Evolutionary conservation across 768 basidiomycete species (phyloP).

Genomic region (Kondoa subrosea): DNA sequence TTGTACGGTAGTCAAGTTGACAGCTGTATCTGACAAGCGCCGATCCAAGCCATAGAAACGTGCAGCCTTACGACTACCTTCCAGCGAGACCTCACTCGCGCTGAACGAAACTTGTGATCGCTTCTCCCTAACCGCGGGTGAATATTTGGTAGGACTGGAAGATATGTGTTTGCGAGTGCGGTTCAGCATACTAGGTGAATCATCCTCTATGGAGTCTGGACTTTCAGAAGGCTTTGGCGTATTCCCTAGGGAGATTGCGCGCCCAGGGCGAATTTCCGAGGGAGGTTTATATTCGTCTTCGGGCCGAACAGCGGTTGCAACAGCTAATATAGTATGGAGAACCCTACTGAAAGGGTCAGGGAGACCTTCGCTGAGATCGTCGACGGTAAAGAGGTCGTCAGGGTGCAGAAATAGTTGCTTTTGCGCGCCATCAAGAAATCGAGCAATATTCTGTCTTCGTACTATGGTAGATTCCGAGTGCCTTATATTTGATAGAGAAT

Average conservation of each 20-base stretch:
- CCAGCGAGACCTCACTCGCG: background rate
- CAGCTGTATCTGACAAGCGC: background rate
- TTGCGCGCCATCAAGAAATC: slow-evolving; percentile 6
- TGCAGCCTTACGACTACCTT: background rate
- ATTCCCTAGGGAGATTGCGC: background rate
- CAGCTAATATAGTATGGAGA: slow-evolving; percentile 12
- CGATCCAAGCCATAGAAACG: background rate
- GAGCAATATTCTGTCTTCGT: slow-evolving; percentile 9
- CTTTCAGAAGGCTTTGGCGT: background rate
- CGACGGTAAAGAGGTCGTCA: slow-evolving; percentile 15
- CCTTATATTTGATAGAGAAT: slow-evolving; percentile 9
- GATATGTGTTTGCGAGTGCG: background rate
- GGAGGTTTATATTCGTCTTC: background rate
- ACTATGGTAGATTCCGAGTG: slow-evolving; percentile 5
- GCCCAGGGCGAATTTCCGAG: background rate
- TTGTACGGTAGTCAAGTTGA: background rate
- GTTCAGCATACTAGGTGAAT: background rate
- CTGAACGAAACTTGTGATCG: background rate
- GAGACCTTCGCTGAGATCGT: slow-evolving; percentile 10
- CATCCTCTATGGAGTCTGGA: background rate
- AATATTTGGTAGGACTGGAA: background rate
- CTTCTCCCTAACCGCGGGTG: background rate
- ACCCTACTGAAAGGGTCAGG: slow-evolving; percentile 14
- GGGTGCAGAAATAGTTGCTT: background rate
- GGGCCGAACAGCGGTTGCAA: slow-evolving; percentile 7